Evolutionary conservation across 2,329 filamentous ascomycete genomes (phyloP), one percentile per base, ranked within the genome.

Genomic region (Escovopsis weberi): DNA sequence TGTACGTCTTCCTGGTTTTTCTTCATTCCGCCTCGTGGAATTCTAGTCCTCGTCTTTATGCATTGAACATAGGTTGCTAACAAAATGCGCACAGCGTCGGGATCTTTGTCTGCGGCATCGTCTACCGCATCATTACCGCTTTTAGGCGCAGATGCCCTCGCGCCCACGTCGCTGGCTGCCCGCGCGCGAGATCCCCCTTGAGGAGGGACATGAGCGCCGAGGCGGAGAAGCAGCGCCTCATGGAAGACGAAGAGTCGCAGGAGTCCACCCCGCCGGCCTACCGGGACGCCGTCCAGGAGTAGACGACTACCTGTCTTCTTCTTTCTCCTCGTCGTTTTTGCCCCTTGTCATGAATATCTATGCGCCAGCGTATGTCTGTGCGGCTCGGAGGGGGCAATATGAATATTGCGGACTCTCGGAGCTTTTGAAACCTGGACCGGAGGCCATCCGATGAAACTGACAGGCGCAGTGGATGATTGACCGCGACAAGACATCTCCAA

Each of bases 51-150:
- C 28, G 6, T 10, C 6, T 30, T 30, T 30, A 10, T 6, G 28
- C 28, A 30, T 32, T 9, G 28, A 32, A 32, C 34, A 8, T 28
- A 15, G 15, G 15, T 39, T 43, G 33, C 62, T 65, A 51, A 66
- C 50, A 23, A 51, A 66, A 49, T 15, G 37, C 26, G 12, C 15
- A 37, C 43, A 74, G 70, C 35, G 56, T 85, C 38, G 80, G 78
- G 43, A 80, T 85, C 71, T 62, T 78, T 44, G 58, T 81, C 35
- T 80, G 79, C 47, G 77, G 74, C 40, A 51, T 80, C 42, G 65
- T 78, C 42, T 69, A 80, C 41, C 75, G 73, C 45, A 40, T 79
- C 26, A 75, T 75, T 65, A 71, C 74, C 48, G 60, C 68, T 47
- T 56, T 79, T 43, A 49, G 45, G 40, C 48, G 49, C 11, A 51